phyloP scores from a whole-genome alignment of 805 yeast genomes.

The Yarrowia bubula region DNA sequence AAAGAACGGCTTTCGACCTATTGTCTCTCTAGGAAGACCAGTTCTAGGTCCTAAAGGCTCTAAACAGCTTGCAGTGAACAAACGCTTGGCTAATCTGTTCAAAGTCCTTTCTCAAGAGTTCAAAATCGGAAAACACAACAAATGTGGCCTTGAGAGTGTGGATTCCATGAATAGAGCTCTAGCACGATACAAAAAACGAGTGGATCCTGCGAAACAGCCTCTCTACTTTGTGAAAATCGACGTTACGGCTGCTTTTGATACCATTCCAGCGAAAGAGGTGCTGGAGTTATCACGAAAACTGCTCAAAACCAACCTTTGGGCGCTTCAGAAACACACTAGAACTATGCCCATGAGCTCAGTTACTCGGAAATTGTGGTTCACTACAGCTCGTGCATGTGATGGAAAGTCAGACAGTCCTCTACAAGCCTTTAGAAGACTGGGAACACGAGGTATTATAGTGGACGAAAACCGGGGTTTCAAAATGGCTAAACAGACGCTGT shows the following conservation, averaged over 20 bases:
- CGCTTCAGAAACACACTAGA: neutral
- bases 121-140: neutral
- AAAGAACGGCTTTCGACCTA: neutral
- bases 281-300: neutral
- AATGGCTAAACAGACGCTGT: neutral
- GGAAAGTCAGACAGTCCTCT: neutral
- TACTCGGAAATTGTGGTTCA: neutral
- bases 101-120: conserved; percentile 6
- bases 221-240: conserved; percentile 20
- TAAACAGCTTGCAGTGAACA: neutral
- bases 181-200: neutral
- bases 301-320: neutral
- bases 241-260: conserved; percentile 1
- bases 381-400: neutral
- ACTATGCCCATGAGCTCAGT: neutral
- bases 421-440: neutral
- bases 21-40: conserved; percentile 2
- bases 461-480: neutral
- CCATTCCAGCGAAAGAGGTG: neutral
- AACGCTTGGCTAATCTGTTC: neutral
- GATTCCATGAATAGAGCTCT: neutral
- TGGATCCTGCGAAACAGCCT: neutral
- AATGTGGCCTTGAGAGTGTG: neutral
- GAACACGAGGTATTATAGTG: neutral
- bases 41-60: neutral